A percentile compares a stretch with the other conserved stretches of the same genome.
phyloP scores from a whole-genome alignment of 2,329 filamentous ascomycete genomes.

The Cladosporium oxysporum region DNA sequence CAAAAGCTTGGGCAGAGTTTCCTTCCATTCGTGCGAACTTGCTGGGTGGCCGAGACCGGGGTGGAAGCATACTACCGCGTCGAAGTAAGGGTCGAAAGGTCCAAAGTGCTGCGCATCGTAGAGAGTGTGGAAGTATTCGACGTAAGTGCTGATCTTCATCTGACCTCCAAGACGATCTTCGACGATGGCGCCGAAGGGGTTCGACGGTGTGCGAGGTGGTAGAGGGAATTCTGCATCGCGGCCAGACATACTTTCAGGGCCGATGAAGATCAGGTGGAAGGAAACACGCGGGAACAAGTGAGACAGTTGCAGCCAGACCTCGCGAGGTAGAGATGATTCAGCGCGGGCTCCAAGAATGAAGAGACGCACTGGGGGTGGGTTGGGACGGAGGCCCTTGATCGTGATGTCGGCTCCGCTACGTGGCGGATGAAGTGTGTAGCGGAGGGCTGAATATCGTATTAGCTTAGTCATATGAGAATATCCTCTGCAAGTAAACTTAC shows the following conservation, averaged over 20 bases:
- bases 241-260: conserved; percentile 93
- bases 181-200: conserved; percentile 91
- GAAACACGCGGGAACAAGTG: conserved; percentile 91
- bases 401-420: conserved; percentile 71
- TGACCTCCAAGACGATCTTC: conserved; percentile 86
- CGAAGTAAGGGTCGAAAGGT: conserved; percentile 97
- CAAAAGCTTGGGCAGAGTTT: conserved; percentile 83
- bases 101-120: conserved; percentile 88
- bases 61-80: conserved; percentile 96
- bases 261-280: conserved; percentile 91
- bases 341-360: conserved; percentile 94
- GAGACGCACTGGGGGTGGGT: conserved; percentile 83
- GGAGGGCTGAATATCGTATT: conserved; percentile 62
- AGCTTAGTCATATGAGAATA: not conserved
- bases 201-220: conserved; percentile 77
- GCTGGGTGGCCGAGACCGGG: conserved; percentile 94
- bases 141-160: conserved; percentile 96
- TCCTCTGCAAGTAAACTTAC: conserved; percentile 53
- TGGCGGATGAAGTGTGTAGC: conserved; percentile 91
- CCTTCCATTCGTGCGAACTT: conserved; percentile 89
- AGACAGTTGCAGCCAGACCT: conserved; percentile 92
- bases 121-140: conserved; percentile 97
- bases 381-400: conserved; percentile 77
- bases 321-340: conserved; percentile 92
- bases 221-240: conserved; percentile 91